Base-by-base conservation (phyloP, 805 yeast species). In the Grigorovia humatica region DNA sequence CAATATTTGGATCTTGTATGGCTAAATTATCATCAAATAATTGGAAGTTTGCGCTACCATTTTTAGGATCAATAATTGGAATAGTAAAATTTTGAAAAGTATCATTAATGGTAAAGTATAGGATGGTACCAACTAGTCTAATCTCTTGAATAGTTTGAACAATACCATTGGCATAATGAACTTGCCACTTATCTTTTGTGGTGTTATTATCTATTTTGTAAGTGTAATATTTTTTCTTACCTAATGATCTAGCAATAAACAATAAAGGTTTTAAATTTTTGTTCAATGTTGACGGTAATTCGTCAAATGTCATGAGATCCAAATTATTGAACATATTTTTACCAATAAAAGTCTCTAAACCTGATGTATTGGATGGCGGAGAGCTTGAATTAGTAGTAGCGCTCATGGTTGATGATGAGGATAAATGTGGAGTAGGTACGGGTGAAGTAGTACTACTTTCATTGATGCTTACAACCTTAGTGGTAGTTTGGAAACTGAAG, bases 211-310 rank as follows among this genome's bases (percentile, higher is more conserved):
- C 43, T 17, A 27, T 7, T 1, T 13, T 30, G 51, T 52, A 58
- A 30, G 53, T 54, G 45, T 51, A 58, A 48, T 58, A 59, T 9
- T 35, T 46, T 43, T 58, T 58, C n/a, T 48, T 47, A 9, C 47
- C 44, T 35, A 57, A 57, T 17, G 60, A 56, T 46, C 55, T 54
- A 23, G 55, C 40, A 18, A 59, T 40, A 19, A 52, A 57, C 29
- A 58, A 43, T 35, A 54, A 41, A 7, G 63, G 61, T 35, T 51
- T 55, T 4, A 56, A 47, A 18, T 46, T 48, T 15, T 45, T 45
- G 41, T 49, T 47, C 11, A 58, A 32, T 11, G 54, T 57, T 18
- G 46, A 40, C 5, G 61, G 60, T 41, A 56, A 30, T 12, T 53
- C 48, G 20, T 54, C 48, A 41, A 57, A 55, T 7, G 17, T 55